Evolutionary conservation across 164 flowering plant species (phyloP).

Genomic region (Protea cynaroides): DNA sequence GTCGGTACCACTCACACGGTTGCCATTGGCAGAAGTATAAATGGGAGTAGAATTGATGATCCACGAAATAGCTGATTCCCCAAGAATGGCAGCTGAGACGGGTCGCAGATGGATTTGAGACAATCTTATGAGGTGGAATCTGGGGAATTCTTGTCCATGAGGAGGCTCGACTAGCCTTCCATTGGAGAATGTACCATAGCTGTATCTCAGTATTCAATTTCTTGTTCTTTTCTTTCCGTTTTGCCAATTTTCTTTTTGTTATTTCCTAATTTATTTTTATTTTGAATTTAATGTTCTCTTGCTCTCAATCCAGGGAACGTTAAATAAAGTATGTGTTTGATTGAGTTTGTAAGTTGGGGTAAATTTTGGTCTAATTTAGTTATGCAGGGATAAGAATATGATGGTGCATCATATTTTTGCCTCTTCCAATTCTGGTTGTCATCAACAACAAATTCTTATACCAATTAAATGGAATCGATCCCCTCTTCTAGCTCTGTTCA

Average conservation of each 20-base stretch:
- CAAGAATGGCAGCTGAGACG: not conserved
- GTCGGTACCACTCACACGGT: not conserved
- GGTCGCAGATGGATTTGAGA: not conserved
- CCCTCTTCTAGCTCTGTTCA: too few species aligned
- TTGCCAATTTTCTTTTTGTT: not conserved
- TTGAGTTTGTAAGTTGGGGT: not conserved
- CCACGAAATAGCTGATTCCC: not conserved
- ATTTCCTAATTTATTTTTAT: too few species aligned
- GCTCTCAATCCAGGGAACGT: slow-evolving; percentile 7
- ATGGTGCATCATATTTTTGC: too few species aligned
- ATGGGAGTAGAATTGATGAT: not conserved
- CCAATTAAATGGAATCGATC: too few species aligned
- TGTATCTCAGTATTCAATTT: not conserved
- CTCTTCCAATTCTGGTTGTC: too few species aligned
- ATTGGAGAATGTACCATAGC: slow-evolving; percentile 16
- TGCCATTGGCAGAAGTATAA: not conserved
- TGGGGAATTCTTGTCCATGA: not conserved
- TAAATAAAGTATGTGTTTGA: slow-evolving; percentile 8
- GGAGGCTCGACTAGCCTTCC: not conserved
- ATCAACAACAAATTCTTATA: too few species aligned
- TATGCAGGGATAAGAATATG: too few species aligned
- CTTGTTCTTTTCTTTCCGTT: too few species aligned
- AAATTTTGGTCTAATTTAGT: not conserved
- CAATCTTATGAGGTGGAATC: not conserved
- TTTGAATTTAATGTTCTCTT: not conserved